These are phyloP conservation scores for Ploettnerulaceae sp. DNA, from an alignment of 2,329 filamentous ascomycete species.

Conservation along the genomic window DNA sequence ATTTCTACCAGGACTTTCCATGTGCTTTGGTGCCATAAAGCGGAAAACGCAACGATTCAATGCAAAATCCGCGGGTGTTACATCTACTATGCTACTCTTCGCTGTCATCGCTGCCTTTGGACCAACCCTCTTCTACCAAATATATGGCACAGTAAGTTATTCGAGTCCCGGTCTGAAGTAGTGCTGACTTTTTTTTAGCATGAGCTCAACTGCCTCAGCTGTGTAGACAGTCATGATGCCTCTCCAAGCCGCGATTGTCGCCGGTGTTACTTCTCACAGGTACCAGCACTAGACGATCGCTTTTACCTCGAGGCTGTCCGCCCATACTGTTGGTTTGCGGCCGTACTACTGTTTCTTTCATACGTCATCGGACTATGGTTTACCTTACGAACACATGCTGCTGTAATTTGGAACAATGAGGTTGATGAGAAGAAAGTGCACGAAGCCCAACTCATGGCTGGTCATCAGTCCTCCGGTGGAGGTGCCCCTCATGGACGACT, in stretches of 20 bases:
- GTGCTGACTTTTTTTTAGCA: conserved; percentile 53
- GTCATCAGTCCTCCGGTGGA: conserved; percentile 26
- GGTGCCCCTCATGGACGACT: conserved; percentile 23
- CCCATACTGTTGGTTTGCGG: conserved; percentile 88
- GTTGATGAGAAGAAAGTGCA: conserved; percentile 69
- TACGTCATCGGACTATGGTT: conserved; percentile 95
- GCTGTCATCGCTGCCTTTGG: conserved; percentile 93
- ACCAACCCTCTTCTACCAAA: conserved; percentile 95
- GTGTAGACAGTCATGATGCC: conserved; percentile 43
- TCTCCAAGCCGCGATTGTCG: conserved; percentile 65
- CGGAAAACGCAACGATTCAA: conserved; percentile 99
- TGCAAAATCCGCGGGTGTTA: conserved; percentile 90
- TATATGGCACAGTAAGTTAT: conserved; percentile 76
- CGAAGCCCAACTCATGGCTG: conserved; percentile 38
- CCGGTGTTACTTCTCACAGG: conserved; percentile 89
- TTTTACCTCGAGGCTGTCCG: conserved; percentile 90
- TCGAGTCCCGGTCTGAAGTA: neutral
- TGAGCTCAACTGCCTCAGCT: conserved; percentile 79
- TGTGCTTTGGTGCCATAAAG: conserved; percentile 98
- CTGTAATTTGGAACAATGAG: conserved; percentile 93
- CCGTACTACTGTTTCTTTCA: conserved; percentile 79
- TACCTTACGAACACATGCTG: conserved; percentile 90
- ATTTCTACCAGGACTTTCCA: conserved; percentile 89
- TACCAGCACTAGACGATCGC: conserved; percentile 73
- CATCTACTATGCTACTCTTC: conserved; percentile 95